A percentile compares a stretch with the other conserved stretches of the same genome.
Evolutionary conservation across 78 protist species (phyloP).

Genomic region (Dictyostelium discoideum): DNA sequence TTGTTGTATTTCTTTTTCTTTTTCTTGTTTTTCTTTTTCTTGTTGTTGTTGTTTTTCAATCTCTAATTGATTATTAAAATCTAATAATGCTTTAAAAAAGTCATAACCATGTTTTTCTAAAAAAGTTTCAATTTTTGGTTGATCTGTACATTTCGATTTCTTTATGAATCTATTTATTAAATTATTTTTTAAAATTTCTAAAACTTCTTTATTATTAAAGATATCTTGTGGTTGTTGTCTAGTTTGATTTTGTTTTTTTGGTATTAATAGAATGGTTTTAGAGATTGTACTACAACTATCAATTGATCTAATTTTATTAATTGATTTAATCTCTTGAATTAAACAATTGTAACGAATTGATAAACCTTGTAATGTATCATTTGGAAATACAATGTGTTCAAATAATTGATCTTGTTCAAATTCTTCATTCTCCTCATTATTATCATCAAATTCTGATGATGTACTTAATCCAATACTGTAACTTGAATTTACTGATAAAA

Average conservation of each 20-base stretch:
- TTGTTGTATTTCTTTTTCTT: not conserved
- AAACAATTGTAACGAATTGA: slow-evolving; percentile 19
- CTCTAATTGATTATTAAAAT: not conserved
- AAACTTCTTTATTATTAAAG: slow-evolving; percentile 6
- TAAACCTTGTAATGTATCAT: slow-evolving; percentile 45
- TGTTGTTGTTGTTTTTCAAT: slow-evolving; percentile 8
- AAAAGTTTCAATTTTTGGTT: not conserved
- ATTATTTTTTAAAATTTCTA: slow-evolving; percentile 16
- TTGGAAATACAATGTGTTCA: slow-evolving; percentile 24
- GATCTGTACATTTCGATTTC: slow-evolving; percentile 36
- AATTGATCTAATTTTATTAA: slow-evolving; percentile 8
- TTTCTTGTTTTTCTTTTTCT: not conserved
- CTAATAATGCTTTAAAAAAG: slow-evolving; percentile 30
- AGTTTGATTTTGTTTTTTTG: slow-evolving; percentile 23
- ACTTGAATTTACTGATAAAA: slow-evolving; percentile 1
- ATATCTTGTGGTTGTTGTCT: slow-evolving; percentile 24
- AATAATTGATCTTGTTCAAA: not conserved
- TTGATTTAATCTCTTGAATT: slow-evolving; percentile 25
- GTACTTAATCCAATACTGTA: not conserved
- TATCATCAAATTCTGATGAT: not conserved
- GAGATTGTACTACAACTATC: not conserved
- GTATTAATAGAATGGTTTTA: slow-evolving; percentile 29
- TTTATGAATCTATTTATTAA: slow-evolving; percentile 23
- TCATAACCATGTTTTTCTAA: slow-evolving; percentile 22
- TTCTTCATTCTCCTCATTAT: not conserved